Evolutionary conservation across 2,329 filamentous ascomycete genomes (phyloP).

Genomic region (Aulographum hederae): DNA sequence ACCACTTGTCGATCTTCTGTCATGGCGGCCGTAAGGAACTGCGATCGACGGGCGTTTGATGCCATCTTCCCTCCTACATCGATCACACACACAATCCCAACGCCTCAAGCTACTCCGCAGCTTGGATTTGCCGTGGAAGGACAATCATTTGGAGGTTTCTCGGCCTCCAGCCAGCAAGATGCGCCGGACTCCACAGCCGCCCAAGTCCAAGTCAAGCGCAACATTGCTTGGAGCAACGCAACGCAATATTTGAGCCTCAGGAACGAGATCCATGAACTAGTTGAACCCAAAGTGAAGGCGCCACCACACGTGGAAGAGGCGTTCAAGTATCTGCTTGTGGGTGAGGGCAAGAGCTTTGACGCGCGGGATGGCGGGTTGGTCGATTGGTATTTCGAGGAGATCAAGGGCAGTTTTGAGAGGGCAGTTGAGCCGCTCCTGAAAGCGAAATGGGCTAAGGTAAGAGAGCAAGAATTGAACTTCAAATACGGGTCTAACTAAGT

Average conservation of each 20-base stretch:
- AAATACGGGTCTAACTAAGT: no score
- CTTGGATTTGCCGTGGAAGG: constrained; percentile 21
- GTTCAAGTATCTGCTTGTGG: constrained; percentile 15
- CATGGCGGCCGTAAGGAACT: no score
- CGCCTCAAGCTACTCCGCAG: constrained; percentile 24
- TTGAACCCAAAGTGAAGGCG: constrained; percentile 8
- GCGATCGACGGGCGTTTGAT: no score
- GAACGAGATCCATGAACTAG: constrained; percentile 1
- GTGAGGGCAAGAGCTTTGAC: constrained; percentile 12
- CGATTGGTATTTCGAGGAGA: constrained; percentile 14
- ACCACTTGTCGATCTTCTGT: no score
- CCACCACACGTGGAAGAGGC: constrained; percentile 16
- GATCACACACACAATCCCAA: constrained; percentile 21
- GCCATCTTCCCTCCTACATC: constrained; percentile 26
- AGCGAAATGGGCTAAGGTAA: no score
- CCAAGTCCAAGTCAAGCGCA: constrained; percentile 16
- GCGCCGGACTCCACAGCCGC: constrained; percentile 12
- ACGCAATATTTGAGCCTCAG: constrained; percentile 20
- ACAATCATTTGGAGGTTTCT: constrained; percentile 20
- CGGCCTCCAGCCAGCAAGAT: constrained; percentile 10
- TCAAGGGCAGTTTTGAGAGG: no score
- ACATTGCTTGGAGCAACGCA: constrained; percentile 26
- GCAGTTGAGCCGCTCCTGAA: no score
- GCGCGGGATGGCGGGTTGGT: constrained; percentile 24
- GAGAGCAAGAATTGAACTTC: no score